Evolutionary conservation across 257 asterid genomes (phyloP), one percentile per base, ranked within the genome.

Genomic region (Solanum ahanhuiri): DNA sequence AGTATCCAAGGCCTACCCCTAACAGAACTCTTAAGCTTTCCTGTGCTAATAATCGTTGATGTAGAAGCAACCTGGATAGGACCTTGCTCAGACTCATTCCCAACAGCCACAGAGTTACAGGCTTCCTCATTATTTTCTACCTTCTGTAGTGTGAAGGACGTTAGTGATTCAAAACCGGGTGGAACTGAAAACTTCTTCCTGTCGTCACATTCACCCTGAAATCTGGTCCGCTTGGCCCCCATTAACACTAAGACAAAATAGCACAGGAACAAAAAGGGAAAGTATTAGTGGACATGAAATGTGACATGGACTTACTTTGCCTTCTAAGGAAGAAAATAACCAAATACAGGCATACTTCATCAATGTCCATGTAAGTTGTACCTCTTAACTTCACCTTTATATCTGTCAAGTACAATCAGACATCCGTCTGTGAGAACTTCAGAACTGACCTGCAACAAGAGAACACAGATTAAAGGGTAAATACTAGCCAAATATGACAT

Each of bases 151-250:
- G 89, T 89, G 88, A 96, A 90, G 83, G 98, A 86, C 8, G 94
- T 91, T 57, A 90, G 89, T 7, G 95, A 93, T 82, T 39, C 94
- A 87, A 93, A 96, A 83, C 99, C 99, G n/a, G 99, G 99, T 25
- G 98, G 98, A 81, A 91, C 93, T 11, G 93, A 75, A 28, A 90
- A 88, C 33, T 39, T 33, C 4, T 33, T 91, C 86, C 60, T 84
- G 6, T 37, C 31, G 17, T 57, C 87, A 72, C 66, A 81, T n/a
- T 83, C 71, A 83, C 79, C 84, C 86, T 82, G 28, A 20, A 63
- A 60, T 35, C 67, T 66, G 22, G 83, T 15, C 83, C 88, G 82
- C 71, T 89, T 92, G 54, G 82, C 87, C 83, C 92, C 94, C 95
- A 94, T 94, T 79, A 73, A 82, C 51, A 60, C 92, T 87, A 85